Evolutionary conservation across 2,329 filamentous ascomycete genomes (phyloP).

Genomic region (Neonectria neomacrospora): DNA sequence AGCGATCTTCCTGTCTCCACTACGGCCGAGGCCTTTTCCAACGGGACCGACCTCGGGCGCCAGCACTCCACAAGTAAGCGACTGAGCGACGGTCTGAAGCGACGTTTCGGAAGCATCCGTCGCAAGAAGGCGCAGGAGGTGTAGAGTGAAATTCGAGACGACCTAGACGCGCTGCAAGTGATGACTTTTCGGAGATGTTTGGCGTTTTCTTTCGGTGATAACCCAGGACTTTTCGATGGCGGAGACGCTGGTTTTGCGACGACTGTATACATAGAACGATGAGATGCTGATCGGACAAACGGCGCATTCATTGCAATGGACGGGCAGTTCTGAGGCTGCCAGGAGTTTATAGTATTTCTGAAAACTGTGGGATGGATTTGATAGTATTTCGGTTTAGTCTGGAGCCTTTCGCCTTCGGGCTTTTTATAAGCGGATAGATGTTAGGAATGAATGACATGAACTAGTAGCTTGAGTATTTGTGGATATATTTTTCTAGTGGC

Average conservation of each 20-base stretch:
- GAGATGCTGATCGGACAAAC: neutral
- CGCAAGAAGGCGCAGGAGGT: slow-evolving; percentile 52
- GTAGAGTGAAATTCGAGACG: neutral
- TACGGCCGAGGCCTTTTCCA: slow-evolving; percentile 37
- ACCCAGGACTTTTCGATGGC: neutral
- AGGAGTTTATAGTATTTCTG: neutral
- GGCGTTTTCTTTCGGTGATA: slow-evolving; percentile 5
- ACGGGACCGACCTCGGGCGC: slow-evolving; percentile 47
- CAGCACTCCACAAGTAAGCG: slow-evolving; percentile 57
- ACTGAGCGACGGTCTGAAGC: slow-evolving; percentile 63
- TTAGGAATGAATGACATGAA: neutral
- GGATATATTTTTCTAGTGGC: neutral
- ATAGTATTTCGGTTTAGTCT: neutral
- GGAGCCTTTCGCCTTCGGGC: neutral
- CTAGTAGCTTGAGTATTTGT: neutral
- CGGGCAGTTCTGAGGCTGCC: neutral
- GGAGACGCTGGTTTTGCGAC: neutral
- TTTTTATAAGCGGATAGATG: neutral
- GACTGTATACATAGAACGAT: slow-evolving; percentile 14
- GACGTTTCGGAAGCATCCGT: slow-evolving; percentile 64
- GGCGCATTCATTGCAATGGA: slow-evolving; percentile 4
- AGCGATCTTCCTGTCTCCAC: slow-evolving; percentile 52
- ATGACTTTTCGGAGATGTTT: slow-evolving; percentile 3
- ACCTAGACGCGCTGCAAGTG: neutral
- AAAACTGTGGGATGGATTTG: neutral